Evolutionary conservation across 768 basidiomycete species (phyloP), one percentile per base, ranked within the genome.

Genomic region (Tylopilus intermedius): DNA sequence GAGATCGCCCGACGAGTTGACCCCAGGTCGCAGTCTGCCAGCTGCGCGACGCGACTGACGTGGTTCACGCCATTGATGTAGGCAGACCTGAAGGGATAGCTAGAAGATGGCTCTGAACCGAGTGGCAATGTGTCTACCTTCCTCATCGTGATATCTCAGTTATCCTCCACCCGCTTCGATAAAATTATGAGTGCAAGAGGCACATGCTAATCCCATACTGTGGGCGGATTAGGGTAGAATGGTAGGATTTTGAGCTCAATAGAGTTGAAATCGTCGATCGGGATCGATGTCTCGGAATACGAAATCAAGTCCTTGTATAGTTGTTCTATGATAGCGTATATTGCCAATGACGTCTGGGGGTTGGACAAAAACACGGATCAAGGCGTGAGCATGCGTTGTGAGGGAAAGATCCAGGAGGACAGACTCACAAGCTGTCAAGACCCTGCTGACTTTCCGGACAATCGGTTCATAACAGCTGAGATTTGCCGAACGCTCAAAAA

Each of bases 291-390:
- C 72, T 97, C 95, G 1, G 92, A 93, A 71, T 95, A 98, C 8
- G 93, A 94, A 69, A 97, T 98, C 60, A 99, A 72, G 61, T 99
- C 96, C 63, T 97, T 94, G 60, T 94, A 98, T 2, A 99, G 77
- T 63, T 97, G 94, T 70, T 99, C 95, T 21, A 98, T 80, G 47
- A 98, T 90, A 13, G 86, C 80, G 63, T 87, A 80, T 30, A 93
- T 79, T 3, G 82, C 78, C 35, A 79, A 73, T 1, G 84, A 84
- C 3, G 83, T 85, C 42, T 77, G 69, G 0, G 85, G 75, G 8
- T 82, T 83, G 0, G 94, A 95, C 32, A 99, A 75, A 65, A 95
- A 96, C 14, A 75, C 76, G 0, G 92, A 91, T 70, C 49, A 26
- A 30, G 45, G 49, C 29, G 26, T 55, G 18, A 57, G 43, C 39